Base-by-base conservation (phyloP, 257 asterid genomes). In the Salvia miltiorrhiza region DNA sequence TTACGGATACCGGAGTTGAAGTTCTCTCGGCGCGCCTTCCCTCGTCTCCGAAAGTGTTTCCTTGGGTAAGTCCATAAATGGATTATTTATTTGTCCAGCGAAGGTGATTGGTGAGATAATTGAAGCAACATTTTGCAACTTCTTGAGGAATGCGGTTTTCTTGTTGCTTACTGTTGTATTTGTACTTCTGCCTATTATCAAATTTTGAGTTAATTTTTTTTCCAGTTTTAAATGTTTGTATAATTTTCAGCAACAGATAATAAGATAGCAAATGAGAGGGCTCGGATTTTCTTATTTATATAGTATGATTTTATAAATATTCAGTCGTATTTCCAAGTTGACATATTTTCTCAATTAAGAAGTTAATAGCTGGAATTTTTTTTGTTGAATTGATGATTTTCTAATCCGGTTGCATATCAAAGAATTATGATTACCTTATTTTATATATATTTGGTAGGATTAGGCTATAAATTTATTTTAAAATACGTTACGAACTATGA, bases 21-120 rank as follows among this genome's bases (percentile, higher is more conserved):
- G 97, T 93, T 67, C 96, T 93, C 41, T 90, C 97, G 0, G 99
- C 84, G 28, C 95, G 99, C 43, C 78, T 93, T 69, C 88, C 97
- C 23, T 82, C 97, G 0, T 93, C 99, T 13, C 99, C 97, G 6
- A 70, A 80, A n/a, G 86, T 93, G 73, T 93, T 83, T 75, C 96
- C 97, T 5, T 93, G 97, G 97, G 82, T 87, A 58, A 83, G 78
- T 45, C 81, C 86, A 4, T 89, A 82, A 77, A 55, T 63, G 4
- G 37, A 17, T 10, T 5, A 37, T 50, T 23, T 37, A 21, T 70
- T 30, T n/a, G n/a, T n/a, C 26, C 23, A 9, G 7, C 9, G 53
- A 74, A 56, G 57, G 57, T 55, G 74, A 70, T 39, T 48, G 44
- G 33, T 35, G 48, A 43, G 63, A 37, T 57, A 13, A 61, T 16